phyloP scores from a whole-genome alignment of 768 basidiomycete species.

The Hypsizygus marmoreus region DNA sequence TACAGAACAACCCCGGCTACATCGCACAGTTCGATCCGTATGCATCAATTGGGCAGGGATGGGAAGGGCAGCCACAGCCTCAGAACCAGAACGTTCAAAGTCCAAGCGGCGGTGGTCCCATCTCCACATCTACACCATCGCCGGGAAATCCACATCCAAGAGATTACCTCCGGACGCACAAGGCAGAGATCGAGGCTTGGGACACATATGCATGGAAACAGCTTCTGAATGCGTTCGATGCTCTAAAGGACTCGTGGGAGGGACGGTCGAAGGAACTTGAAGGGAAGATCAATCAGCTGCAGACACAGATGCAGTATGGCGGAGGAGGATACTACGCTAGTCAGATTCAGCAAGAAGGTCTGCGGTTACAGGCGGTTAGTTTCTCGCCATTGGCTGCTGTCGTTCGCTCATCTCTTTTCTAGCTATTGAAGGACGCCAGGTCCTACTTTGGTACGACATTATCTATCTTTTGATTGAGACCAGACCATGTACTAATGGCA shows the following conservation, averaged over 20 bases:
- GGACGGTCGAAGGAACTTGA: slow-evolving; percentile 57
- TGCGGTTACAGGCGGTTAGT: slow-evolving; percentile 62
- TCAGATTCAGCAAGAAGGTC: slow-evolving; percentile 56
- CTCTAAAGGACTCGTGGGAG: slow-evolving; percentile 68
- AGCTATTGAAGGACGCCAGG: slow-evolving; percentile 62
- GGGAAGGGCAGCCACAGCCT: slow-evolving; percentile 31
- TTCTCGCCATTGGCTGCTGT: slow-evolving; percentile 3
- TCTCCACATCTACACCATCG: slow-evolving; percentile 30
- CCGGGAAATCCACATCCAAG: slow-evolving; percentile 62
- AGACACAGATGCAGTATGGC: slow-evolving; percentile 45
- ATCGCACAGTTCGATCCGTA: slow-evolving; percentile 58
- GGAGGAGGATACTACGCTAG: slow-evolving; percentile 45
- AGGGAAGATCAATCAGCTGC: slow-evolving; percentile 43
- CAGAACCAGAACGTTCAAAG: slow-evolving; percentile 17
- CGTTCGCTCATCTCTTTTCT: slow-evolving; percentile 5
- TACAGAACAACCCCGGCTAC: slow-evolving; percentile 47
- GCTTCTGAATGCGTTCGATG: slow-evolving; percentile 60
- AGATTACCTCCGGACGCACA: slow-evolving; percentile 65
- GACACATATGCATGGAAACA: slow-evolving; percentile 74
- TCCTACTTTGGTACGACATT: slow-evolving; percentile 47
- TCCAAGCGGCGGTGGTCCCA: slow-evolving; percentile 17
- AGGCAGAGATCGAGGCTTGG: slow-evolving; percentile 71
- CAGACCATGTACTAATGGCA: background rate
- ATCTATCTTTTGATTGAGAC: background rate
- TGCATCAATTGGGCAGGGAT: slow-evolving; percentile 43